phyloP scores from a whole-genome alignment of 345 rosid species.

The Stellera chamaejasme region DNA sequence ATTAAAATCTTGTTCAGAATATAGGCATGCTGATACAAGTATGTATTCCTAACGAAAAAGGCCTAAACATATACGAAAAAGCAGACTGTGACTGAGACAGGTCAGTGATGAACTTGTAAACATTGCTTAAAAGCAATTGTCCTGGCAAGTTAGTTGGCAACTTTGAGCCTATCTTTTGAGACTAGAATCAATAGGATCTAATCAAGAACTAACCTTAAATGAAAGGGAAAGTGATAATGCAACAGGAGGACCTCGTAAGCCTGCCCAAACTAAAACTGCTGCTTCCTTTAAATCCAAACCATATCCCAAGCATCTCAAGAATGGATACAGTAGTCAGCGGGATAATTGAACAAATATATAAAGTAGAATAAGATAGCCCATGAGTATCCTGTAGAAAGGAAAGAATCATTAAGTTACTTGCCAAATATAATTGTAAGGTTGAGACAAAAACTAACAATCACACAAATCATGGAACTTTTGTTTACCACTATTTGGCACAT shows the following conservation, averaged over 20 bases:
- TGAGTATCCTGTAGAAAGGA: slow-evolving; percentile 45
- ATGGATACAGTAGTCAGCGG: slow-evolving; percentile 51
- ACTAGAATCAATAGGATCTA: not conserved
- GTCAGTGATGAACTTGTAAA: too few species aligned
- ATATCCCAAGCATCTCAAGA: slow-evolving; percentile 65
- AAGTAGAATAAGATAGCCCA: slow-evolving; percentile 77
- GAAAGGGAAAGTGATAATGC: slow-evolving; percentile 85
- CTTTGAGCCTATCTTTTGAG: too few species aligned
- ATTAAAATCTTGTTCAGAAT: slow-evolving; percentile 3
- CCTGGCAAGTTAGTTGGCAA: too few species aligned
- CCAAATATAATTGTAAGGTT: not conserved
- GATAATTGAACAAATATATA: slow-evolving; percentile 61
- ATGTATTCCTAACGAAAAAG: too few species aligned
- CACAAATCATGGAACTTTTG: not conserved
- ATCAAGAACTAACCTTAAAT: slow-evolving; percentile 59
- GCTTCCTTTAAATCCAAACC: slow-evolving; percentile 97
- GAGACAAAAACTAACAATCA: not conserved
- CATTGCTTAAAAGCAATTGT: too few species aligned
- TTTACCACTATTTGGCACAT: too few species aligned
- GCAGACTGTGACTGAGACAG: too few species aligned
- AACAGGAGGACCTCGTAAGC: slow-evolving; percentile 94
- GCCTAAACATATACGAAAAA: too few species aligned
- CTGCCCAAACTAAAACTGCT: slow-evolving; percentile 75
- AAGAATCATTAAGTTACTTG: not conserved
- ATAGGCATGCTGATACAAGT: too few species aligned